phyloP scores from a whole-genome alignment of 1,139 yeast species.

The Maudiozyma humilis region DNA sequence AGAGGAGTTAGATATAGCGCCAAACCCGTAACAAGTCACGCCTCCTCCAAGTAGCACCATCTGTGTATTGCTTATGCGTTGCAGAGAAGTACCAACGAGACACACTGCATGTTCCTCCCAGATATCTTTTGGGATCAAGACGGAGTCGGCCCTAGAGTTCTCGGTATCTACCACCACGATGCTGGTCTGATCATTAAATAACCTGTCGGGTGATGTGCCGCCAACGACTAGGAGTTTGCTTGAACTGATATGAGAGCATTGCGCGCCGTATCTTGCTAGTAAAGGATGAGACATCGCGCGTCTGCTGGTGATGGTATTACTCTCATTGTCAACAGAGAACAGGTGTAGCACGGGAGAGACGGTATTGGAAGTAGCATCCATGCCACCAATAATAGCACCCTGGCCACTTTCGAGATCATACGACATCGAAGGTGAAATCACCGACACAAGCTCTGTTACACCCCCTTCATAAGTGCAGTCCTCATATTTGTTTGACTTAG shows the following conservation, averaged over 20 bases:
- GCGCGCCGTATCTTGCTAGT: slow-evolving; percentile 44
- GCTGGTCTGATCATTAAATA: slow-evolving; percentile 35
- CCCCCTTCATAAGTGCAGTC: too few relatives aligned
- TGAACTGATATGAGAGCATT: slow-evolving; percentile 26
- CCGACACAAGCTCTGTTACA: neutral
- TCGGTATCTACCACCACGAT: slow-evolving; percentile 34
- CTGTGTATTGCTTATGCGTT: slow-evolving; percentile 18
- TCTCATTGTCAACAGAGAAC: slow-evolving; percentile 10
- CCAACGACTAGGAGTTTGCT: slow-evolving; percentile 44
- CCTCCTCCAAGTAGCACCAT: slow-evolving; percentile 57
- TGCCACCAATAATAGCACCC: slow-evolving; percentile 22
- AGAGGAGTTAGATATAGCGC: slow-evolving; percentile 51
- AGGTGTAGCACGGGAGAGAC: slow-evolving; percentile 19
- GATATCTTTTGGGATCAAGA: slow-evolving; percentile 31
- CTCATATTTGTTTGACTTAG: slow-evolving; percentile 1
- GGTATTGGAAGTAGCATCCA: slow-evolving; percentile 17
- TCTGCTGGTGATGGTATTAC: slow-evolving; percentile 4
- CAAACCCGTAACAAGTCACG: slow-evolving; percentile 78
- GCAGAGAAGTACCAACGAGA: slow-evolving; percentile 51
- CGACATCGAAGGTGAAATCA: slow-evolving; percentile 15
- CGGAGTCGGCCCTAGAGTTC: slow-evolving; percentile 18
- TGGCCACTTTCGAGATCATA: slow-evolving; percentile 7
- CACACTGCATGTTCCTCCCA: slow-evolving; percentile 37
- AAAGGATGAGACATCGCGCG: slow-evolving; percentile 18
- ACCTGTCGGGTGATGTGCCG: slow-evolving; percentile 44